These are phyloP conservation scores for Vitis amurensis DNA, from an alignment of 164 flowering plant species.

Conservation along the genomic window DNA sequence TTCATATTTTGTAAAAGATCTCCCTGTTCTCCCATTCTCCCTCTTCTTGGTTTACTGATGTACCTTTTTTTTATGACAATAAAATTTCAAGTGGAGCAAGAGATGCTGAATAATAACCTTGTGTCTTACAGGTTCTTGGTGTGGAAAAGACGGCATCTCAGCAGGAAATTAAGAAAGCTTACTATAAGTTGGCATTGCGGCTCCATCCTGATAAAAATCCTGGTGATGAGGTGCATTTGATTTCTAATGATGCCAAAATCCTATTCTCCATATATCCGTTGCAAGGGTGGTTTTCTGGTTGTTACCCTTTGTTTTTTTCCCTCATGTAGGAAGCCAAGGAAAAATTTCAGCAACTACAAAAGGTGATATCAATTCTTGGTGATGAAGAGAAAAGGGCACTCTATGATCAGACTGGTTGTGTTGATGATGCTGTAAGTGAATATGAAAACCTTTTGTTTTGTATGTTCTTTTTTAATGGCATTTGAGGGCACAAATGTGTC, in stretches of 20 bases:
- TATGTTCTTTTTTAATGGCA: neutral
- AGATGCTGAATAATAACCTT: neutral
- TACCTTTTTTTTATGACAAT: too few species aligned
- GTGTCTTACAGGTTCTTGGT: constrained; percentile 67
- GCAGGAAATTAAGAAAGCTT: constrained; percentile 93
- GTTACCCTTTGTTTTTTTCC: neutral
- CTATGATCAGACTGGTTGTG: constrained; percentile 96
- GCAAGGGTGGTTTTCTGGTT: neutral
- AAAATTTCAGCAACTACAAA: constrained; percentile 93
- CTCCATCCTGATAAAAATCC: constrained; percentile 99
- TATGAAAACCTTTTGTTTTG: neutral
- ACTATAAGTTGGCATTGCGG: constrained; percentile 85
- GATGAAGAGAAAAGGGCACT: constrained; percentile 92
- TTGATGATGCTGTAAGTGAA: constrained; percentile 90
- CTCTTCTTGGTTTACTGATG: neutral
- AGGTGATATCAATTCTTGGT: constrained; percentile 90
- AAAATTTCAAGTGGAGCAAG: too few species aligned
- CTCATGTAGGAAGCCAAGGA: constrained; percentile 83
- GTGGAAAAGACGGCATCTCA: constrained; percentile 81
- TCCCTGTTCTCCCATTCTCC: too few species aligned
- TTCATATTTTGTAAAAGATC: too few species aligned
- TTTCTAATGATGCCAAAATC: neutral
- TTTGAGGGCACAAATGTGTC: neutral
- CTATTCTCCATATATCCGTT: neutral
- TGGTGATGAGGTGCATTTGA: constrained; percentile 70